Percentiles rank a stretch among this genome's conserved stretches.
Evolutionary conservation across 2,329 filamentous ascomycete genomes (phyloP).

Genomic region (Ascochyta koolunga): DNA sequence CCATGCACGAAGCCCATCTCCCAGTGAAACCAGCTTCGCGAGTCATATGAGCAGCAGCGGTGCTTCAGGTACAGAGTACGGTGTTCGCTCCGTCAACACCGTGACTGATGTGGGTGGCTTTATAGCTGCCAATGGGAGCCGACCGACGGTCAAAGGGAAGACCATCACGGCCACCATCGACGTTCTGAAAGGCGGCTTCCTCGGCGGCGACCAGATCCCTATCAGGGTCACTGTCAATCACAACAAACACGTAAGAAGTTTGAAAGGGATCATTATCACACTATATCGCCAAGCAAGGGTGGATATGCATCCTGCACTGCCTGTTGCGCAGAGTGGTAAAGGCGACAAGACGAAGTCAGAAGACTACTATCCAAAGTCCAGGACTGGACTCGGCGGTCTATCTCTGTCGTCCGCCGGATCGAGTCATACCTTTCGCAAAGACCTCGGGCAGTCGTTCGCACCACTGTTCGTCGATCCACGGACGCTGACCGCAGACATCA

Average conservation of each 20-base stretch:
- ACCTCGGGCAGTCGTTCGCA: slow-evolving; percentile 85
- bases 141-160: slow-evolving; percentile 67
- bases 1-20: slow-evolving; percentile 51
- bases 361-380: slow-evolving; percentile 85
- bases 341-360: slow-evolving; percentile 75
- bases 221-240: slow-evolving; percentile 84
- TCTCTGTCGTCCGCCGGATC: slow-evolving; percentile 86
- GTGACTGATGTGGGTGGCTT: slow-evolving; percentile 57
- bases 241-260: slow-evolving; percentile 85
- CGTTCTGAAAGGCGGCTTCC: slow-evolving; percentile 78
- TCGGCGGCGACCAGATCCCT: slow-evolving; percentile 83
- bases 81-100: slow-evolving; percentile 48
- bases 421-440: slow-evolving; percentile 93
- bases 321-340: slow-evolving; percentile 66
- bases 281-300: slow-evolving; percentile 90
- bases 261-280: slow-evolving; percentile 91
- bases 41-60: slow-evolving; percentile 64
- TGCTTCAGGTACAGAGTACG: slow-evolving; percentile 51
- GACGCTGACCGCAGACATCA: slow-evolving; percentile 79
- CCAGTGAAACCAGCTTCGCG: slow-evolving; percentile 56
- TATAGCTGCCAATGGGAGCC: slow-evolving; percentile 53
- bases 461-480: slow-evolving; percentile 86
- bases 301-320: slow-evolving; percentile 74
- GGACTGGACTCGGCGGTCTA: slow-evolving; percentile 83
- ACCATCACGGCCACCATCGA: slow-evolving; percentile 86